Base-by-base conservation (phyloP, 306 rosid genomes). In the Inga laurina region DNA sequence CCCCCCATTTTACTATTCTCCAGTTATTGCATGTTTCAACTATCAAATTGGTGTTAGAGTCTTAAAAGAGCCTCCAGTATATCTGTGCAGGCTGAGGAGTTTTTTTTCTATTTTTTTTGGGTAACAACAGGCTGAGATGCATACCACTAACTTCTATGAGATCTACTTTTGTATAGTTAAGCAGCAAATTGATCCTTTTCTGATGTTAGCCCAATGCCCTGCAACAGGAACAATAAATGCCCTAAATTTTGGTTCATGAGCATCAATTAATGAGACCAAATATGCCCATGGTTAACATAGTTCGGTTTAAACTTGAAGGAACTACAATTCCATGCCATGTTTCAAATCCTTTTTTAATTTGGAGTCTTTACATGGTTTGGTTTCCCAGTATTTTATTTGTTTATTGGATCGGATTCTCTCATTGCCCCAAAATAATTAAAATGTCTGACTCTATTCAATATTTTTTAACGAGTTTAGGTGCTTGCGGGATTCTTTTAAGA, bases 381-480 rank as follows among this genome's bases (percentile, higher is more conserved):
- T 46, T 73, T 16, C 14, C 44, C 18, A 0, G 30, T 48, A 48
- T 22, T 69, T 70, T 84, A 9, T 56, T 51, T 74, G 37, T 81
- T 49, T 54, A 72, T 34, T 78, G 77, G 61, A 46, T 64, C 11
- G 13, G 62, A 74, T 75, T 34, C 32, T 54, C 19, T 46, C 59
- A 74, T 76, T 68, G 61, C 54, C 56, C 66, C 68, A 51, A 77
- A 48, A 32, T 61, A 77, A 27, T 16, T 61, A 8, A 75, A 52
- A 30, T 61, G n/a, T 7, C 44, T 21, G 64, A n/a, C 10, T 21
- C 24, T 0, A 5, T 54, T 19, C 49, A 54, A 39, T 76, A n/a
- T 78, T 27, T 62, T 12, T 69, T 52, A 66, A 44, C 30, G 57
- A 71, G 76, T 41, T 65, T 84, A 10, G 32, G 18, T 82, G 68